phyloP scores from a whole-genome alignment of 495 filamentous ascomycete species.

The Penicillium crystallinum region DNA sequence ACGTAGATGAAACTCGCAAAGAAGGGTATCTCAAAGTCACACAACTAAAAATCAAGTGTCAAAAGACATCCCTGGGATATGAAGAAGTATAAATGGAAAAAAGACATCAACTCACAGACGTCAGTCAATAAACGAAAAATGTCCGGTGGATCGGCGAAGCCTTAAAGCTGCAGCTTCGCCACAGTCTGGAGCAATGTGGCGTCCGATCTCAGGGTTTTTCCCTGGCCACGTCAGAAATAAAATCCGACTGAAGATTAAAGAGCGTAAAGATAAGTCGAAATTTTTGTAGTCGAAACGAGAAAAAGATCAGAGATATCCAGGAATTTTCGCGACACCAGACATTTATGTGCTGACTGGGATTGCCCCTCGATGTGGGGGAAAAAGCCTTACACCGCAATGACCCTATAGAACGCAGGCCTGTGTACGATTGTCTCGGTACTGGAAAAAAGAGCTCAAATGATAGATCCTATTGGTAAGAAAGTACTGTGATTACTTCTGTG shows the following conservation, averaged over 20 bases:
- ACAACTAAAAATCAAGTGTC: constrained; percentile 8
- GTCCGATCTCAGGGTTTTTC: constrained; percentile 15
- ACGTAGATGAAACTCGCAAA: background rate
- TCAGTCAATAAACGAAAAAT: constrained; percentile 23
- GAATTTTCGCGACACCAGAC: constrained; percentile 13
- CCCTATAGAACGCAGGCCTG: constrained; percentile 24
- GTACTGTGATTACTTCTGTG: constrained; percentile 16
- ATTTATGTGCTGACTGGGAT: constrained; percentile 22
- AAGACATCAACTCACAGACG: constrained; percentile 1
- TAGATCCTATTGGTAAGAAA: constrained; percentile 26
- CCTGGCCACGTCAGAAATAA: constrained; percentile 25
- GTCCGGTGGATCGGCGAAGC: constrained; percentile 22
- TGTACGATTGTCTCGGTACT: constrained; percentile 25
- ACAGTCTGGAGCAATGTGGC: constrained; percentile 34
- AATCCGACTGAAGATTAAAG: constrained; percentile 5
- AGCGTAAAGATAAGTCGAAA: constrained; percentile 10
- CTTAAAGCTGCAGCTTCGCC: constrained; percentile 38
- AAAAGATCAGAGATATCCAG: background rate
- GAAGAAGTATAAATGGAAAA: constrained; percentile 1
- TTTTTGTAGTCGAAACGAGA: constrained; percentile 12
- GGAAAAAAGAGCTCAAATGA: constrained; percentile 16
- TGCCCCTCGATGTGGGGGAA: constrained; percentile 18
- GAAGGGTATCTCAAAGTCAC: constrained; percentile 12
- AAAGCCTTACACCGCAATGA: constrained; percentile 8
- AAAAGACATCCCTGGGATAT: constrained; percentile 9